Conservation (phyloP, 345 rosid genomes). For the Lepidium sativum region DNA sequence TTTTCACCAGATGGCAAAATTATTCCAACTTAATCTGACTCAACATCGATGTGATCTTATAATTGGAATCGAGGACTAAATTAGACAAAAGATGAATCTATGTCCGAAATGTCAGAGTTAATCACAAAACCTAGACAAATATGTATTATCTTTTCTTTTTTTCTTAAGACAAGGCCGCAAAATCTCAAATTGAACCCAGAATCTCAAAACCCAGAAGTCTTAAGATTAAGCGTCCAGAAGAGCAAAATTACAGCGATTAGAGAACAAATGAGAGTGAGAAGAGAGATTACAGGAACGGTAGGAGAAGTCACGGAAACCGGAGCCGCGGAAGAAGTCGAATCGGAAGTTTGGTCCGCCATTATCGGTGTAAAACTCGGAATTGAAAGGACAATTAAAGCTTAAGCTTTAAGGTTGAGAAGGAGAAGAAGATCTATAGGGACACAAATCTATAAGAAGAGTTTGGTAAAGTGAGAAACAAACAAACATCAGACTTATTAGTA, state of each 20-base stretch:
- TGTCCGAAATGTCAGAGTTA: neutral
- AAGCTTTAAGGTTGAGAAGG: neutral
- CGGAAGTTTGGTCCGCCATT: constrained; percentile 52
- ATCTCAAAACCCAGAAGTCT: neutral
- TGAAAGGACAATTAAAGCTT: neutral
- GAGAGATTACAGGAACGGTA: constrained; percentile 30
- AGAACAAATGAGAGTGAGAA: neutral
- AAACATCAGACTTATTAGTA: constrained; percentile 10
- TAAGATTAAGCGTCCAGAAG: neutral
- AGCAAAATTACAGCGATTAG: neutral
- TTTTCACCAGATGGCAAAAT: neutral
- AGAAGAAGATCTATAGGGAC: constrained; percentile 9
- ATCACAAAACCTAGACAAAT: neutral
- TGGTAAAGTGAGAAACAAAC: constrained; percentile 25
- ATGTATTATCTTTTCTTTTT: neutral
- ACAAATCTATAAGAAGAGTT: constrained; percentile 9
- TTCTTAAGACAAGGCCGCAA: neutral
- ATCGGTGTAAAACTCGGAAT: neutral
- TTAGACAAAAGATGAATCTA: constrained; percentile 14
- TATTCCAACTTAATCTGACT: neutral
- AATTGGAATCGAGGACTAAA: neutral
- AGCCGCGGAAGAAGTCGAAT: constrained; percentile 34
- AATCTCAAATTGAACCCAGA: neutral
- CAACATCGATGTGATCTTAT: neutral
- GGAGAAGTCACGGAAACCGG: constrained; percentile 37